These are phyloP conservation scores for Aspergillus sp. DNA, from an alignment of 2,329 filamentous ascomycete genomes.

Conservation along the genomic window DNA sequence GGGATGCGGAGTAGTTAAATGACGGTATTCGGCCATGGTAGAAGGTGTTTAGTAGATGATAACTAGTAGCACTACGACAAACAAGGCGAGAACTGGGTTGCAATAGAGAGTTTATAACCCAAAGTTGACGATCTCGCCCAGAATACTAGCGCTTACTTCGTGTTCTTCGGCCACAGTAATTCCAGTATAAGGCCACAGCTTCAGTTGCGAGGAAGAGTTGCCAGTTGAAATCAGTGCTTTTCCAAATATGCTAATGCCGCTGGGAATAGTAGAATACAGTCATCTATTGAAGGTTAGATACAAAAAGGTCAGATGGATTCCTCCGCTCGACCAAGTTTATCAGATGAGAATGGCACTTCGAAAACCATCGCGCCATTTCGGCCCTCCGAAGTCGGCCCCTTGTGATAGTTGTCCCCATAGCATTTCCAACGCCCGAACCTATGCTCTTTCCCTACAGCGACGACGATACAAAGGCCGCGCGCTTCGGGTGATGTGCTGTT, in stretches of 20 bases:
- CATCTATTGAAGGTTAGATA: constrained; percentile 8
- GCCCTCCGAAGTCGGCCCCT: constrained; percentile 45
- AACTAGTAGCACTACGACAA: not conserved
- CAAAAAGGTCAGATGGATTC: constrained; percentile 3
- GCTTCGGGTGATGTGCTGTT: constrained; percentile 25
- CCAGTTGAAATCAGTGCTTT: constrained; percentile 7
- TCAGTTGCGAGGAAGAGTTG: not conserved
- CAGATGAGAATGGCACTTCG: constrained; percentile 62
- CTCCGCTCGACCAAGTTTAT: constrained; percentile 5
- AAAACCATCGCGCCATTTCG: constrained; percentile 87
- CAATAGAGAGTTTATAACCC: no score
- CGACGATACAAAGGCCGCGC: constrained; percentile 74
- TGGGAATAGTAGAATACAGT: constrained; percentile 14
- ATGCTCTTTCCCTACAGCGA: constrained; percentile 84
- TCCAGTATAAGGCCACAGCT: not conserved
- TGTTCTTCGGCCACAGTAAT: not conserved
- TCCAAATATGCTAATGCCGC: constrained; percentile 15
- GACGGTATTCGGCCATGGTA: constrained; percentile 16
- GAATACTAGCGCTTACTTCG: not conserved
- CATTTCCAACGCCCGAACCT: constrained; percentile 78
- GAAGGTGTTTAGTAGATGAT: not conserved
- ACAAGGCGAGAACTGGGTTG: not conserved
- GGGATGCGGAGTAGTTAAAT: constrained; percentile 14
- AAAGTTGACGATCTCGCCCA: no score
- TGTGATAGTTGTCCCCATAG: constrained; percentile 38